Base-by-base conservation (phyloP, 2,329 filamentous ascomycete species). In the Trichoderma sp. region DNA sequence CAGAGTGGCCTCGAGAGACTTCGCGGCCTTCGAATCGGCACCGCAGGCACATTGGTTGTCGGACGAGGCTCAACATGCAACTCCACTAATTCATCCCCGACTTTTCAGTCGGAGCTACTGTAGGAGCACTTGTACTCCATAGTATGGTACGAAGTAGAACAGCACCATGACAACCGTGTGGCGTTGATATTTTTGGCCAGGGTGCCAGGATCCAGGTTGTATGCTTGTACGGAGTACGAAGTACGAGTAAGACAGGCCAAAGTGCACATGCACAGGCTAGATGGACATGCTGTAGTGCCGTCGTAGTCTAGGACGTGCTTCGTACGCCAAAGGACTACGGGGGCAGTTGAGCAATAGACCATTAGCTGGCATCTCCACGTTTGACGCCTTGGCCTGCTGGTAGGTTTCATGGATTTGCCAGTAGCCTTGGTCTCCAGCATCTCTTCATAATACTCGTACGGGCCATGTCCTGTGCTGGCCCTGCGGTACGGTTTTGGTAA, bases 1-100 rank as follows among this genome's bases (percentile, higher is more conserved):
- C 56, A 38, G 24, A 33, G 21, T 45, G 24, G 35, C 14, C 68
- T 14, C 33, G 68, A 29, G 24, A 16, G 33, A 33, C 14, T 14
- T 41, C 29, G 50, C 31, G 56, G 35, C 38, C 68, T 11, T 38
- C 27, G 24, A 45, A 27, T 33, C 18, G 38, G 53, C 56, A 50
- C 68, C 53, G 68, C 56, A 71, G 38, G 50, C 24, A 68, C 35
- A 50, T 68, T 35, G n/a, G 27, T n/a, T 27, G 59, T 71, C 68
- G 35, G 35, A 27, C 24, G n/a, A 71, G 24, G 56, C 35, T 31
- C 38, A 38, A 67, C 41, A 41, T 21, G 56, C 50, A 69, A 35
- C 33, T 62, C 31, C 68, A 41, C 53, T 41, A 45, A 31, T 62
- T 21, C 45, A 35, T 45, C 27, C 35, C 56, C 56, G 53, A 41